A percentile compares a stretch with the other conserved stretches of the same genome.
Conservation (phyloP, 2,329 filamentous ascomycete genomes). For the Stachybotrys echinatus region DNA sequence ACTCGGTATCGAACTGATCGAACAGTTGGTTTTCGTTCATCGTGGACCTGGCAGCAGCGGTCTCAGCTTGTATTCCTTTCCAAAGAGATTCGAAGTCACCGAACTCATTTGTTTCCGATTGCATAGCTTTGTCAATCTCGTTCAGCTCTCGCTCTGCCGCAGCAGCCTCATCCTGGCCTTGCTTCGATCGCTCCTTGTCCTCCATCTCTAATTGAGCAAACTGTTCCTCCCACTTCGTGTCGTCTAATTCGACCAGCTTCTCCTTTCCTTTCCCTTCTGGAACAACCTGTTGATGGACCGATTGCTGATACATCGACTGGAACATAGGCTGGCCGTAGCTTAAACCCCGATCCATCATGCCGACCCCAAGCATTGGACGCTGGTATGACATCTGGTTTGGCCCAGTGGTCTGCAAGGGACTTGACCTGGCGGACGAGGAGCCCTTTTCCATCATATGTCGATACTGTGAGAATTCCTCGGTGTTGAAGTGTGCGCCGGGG, state of each 20-base stretch:
- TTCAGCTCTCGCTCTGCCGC: slow-evolving; percentile 84
- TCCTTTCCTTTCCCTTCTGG: slow-evolving; percentile 58
- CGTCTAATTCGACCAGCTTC: slow-evolving; percentile 90
- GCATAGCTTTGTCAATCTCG: slow-evolving; percentile 67
- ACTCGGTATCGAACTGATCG: slow-evolving; percentile 68
- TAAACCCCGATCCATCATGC: slow-evolving; percentile 47
- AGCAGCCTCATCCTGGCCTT: slow-evolving; percentile 53
- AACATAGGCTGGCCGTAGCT: slow-evolving; percentile 49
- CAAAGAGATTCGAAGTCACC: slow-evolving; percentile 89
- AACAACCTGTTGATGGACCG: slow-evolving; percentile 38
- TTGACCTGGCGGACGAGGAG: slow-evolving; percentile 40
- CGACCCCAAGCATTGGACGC: slow-evolving; percentile 55
- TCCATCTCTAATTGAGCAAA: slow-evolving; percentile 78
- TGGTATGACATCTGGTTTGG: slow-evolving; percentile 46
- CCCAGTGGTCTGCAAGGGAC: slow-evolving; percentile 53
- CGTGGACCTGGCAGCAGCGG: slow-evolving; percentile 63
- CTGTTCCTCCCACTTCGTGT: slow-evolving; percentile 92
- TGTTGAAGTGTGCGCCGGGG: slow-evolving; percentile 59
- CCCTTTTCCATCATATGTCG: slow-evolving; percentile 64
- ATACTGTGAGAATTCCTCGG: slow-evolving; percentile 85
- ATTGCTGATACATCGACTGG: slow-evolving; percentile 41
- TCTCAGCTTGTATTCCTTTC: slow-evolving; percentile 76
- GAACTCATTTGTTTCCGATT: slow-evolving; percentile 69
- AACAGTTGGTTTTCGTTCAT: slow-evolving; percentile 59
- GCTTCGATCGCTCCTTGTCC: slow-evolving; percentile 18